phyloP scores from a whole-genome alignment of 148 eudicot species.

The Oxyria digyna region DNA sequence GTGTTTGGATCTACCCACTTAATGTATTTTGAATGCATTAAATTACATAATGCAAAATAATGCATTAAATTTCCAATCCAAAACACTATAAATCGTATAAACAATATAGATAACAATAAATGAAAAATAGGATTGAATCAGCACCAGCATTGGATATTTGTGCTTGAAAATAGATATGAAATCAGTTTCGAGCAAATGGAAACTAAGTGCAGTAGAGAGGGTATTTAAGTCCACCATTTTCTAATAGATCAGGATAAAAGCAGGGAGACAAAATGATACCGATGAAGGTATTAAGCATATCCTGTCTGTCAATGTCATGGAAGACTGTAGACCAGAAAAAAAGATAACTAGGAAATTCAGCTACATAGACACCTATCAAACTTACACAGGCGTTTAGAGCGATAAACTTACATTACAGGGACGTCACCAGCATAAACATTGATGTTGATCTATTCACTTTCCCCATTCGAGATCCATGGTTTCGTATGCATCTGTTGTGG shows the following conservation, averaged over 20 bases:
- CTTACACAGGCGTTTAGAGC: background rate
- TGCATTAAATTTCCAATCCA: no score
- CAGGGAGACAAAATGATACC: background rate
- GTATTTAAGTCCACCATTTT: background rate
- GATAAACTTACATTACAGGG: conserved; percentile 1
- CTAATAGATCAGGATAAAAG: no score
- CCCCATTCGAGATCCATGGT: conserved; percentile 35
- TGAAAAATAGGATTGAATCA: background rate
- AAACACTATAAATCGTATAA: no score
- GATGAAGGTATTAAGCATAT: background rate
- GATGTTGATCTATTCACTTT: conserved; percentile 14
- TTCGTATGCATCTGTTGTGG: conserved; percentile 13
- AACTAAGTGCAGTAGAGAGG: background rate
- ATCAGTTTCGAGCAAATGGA: background rate
- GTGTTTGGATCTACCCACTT: no score
- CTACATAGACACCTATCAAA: background rate
- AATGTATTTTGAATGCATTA: no score
- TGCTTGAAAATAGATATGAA: background rate
- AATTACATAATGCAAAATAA: no score
- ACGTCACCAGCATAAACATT: background rate
- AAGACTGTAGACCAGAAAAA: background rate
- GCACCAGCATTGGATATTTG: background rate
- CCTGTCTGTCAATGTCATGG: background rate
- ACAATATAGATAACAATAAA: background rate
- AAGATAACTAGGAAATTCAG: background rate